Percentiles rank a stretch among this genome's conserved stretches.
phyloP scores from a whole-genome alignment of 805 yeast genomes.

The Torulaspora quercuum region DNA sequence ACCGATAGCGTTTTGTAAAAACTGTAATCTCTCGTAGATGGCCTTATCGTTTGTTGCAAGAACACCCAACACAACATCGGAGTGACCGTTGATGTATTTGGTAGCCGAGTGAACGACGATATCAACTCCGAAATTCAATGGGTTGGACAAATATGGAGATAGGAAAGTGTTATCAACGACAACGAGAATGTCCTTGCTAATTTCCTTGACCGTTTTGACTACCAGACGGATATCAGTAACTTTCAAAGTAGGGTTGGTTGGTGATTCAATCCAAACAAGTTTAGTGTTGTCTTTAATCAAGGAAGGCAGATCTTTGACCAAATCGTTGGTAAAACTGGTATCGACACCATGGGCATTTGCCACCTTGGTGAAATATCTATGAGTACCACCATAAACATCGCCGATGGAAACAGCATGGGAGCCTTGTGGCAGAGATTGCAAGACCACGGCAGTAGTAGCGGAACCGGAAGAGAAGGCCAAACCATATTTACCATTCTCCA shows the following conservation, averaged over 20 bases:
- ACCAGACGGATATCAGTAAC: constrained; percentile 72
- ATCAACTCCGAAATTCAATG: constrained; percentile 79
- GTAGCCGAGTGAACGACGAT: constrained; percentile 86
- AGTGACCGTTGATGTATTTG: constrained; percentile 88
- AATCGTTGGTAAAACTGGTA: constrained; percentile 62
- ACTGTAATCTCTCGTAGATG: constrained; percentile 61
- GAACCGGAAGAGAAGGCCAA: constrained; percentile 83
- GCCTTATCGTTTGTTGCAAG: constrained; percentile 63
- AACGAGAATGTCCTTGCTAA: constrained; percentile 52
- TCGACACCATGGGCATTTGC: constrained; percentile 75
- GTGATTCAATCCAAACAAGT: constrained; percentile 84
- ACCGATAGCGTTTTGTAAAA: constrained; percentile 84
- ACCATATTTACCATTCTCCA: constrained; percentile 72
- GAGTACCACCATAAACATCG: constrained; percentile 91
- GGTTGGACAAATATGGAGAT: constrained; percentile 84
- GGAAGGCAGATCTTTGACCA: constrained; percentile 54
- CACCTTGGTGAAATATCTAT: constrained; percentile 83
- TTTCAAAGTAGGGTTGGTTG: constrained; percentile 82
- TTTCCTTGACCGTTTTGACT: constrained; percentile 49
- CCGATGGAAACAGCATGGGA: constrained; percentile 75
- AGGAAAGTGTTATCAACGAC: constrained; percentile 88
- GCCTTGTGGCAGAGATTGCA: constrained; percentile 69
- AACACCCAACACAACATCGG: constrained; percentile 86
- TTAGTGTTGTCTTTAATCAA: constrained; percentile 60
- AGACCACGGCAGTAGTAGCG: constrained; percentile 72